These are phyloP conservation scores for Lentinula guzmanii DNA, from an alignment of 768 basidiomycete genomes.

Conservation along the genomic window DNA sequence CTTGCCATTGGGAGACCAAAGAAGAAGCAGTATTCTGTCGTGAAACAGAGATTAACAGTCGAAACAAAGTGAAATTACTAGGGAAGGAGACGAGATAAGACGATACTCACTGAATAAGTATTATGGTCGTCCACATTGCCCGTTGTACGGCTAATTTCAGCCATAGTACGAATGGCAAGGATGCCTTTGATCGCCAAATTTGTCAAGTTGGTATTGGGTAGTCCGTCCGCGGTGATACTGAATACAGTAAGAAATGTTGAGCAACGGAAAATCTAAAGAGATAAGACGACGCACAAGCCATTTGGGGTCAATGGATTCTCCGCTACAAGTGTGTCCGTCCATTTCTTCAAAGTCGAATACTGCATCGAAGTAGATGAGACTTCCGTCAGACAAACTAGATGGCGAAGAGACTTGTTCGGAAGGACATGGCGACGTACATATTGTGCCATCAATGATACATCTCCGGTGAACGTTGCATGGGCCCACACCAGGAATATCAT, in stretches of 20 bases:
- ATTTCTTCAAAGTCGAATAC: slow-evolving; percentile 2
- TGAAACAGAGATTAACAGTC: neutral
- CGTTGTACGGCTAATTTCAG: slow-evolving; percentile 5
- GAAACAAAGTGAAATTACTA: neutral
- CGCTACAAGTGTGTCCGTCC: slow-evolving; percentile 1
- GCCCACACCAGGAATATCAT: slow-evolving; percentile 10
- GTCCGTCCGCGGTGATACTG: slow-evolving; percentile 2
- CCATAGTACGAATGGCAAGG: slow-evolving; percentile 10
- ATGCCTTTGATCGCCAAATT: slow-evolving; percentile 13
- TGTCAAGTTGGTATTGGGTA: slow-evolving; percentile 4
- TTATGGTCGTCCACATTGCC: neutral
- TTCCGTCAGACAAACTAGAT: too few species aligned
- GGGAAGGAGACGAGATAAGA: neutral
- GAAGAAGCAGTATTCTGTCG: neutral
- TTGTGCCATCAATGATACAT: slow-evolving; percentile 1
- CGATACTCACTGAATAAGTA: neutral
- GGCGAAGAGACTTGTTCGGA: neutral
- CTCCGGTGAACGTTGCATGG: slow-evolving; percentile 8
- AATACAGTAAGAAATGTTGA: neutral
- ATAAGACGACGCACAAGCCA: slow-evolving; percentile 7
- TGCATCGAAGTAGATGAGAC: neutral
- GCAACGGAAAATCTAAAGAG: neutral
- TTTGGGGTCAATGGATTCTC: slow-evolving; percentile 1
- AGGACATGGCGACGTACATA: slow-evolving; percentile 7
- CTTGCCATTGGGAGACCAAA: slow-evolving; percentile 5